Percentiles rank a stretch among this genome's conserved stretches.
Evolutionary conservation across 805 yeast genomes (phyloP).

Genomic region (Schwanniomyces occidentalis): DNA sequence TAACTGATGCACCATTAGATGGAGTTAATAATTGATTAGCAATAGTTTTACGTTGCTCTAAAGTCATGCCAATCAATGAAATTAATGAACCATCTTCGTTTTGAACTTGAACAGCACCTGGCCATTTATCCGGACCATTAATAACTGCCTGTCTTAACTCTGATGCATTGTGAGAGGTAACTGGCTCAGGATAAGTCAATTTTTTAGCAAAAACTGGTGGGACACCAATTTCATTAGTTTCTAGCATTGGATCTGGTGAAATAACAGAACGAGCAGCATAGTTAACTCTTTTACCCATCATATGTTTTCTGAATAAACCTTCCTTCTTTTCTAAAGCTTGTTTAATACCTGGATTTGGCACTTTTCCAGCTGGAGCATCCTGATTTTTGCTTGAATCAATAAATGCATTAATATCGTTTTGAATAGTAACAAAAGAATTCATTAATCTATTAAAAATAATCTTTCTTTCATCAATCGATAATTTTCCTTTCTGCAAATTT

Average conservation of each 20-base stretch:
- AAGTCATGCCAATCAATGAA: slow-evolving; percentile 82
- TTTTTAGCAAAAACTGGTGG: slow-evolving; percentile 98
- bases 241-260: slow-evolving; percentile 97
- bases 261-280: slow-evolving; percentile 99
- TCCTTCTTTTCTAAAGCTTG: slow-evolving; percentile 98
- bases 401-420: slow-evolving; percentile 91
- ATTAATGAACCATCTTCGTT: slow-evolving; percentile 89
- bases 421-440: slow-evolving; percentile 94
- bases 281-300: slow-evolving; percentile 99
- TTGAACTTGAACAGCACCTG: slow-evolving; percentile 96
- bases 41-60: slow-evolving; percentile 90
- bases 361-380: slow-evolving; percentile 62
- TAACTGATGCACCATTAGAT: slow-evolving; percentile 55
- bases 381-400: slow-evolving; percentile 90
- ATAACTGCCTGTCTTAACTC: slow-evolving; percentile 92
- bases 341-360: slow-evolving; percentile 92
- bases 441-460: slow-evolving; percentile 82
- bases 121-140: slow-evolving; percentile 98
- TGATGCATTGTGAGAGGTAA: slow-evolving; percentile 85
- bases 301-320: slow-evolving; percentile 96
- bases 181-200: slow-evolving; percentile 97
- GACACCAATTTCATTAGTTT: slow-evolving; percentile 97
- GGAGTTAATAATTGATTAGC: slow-evolving; percentile 96
- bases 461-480: slow-evolving; percentile 64
- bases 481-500: slow-evolving; percentile 44